Evolutionary conservation across 768 basidiomycete genomes (phyloP).

Genomic region (Lepiota venenata): DNA sequence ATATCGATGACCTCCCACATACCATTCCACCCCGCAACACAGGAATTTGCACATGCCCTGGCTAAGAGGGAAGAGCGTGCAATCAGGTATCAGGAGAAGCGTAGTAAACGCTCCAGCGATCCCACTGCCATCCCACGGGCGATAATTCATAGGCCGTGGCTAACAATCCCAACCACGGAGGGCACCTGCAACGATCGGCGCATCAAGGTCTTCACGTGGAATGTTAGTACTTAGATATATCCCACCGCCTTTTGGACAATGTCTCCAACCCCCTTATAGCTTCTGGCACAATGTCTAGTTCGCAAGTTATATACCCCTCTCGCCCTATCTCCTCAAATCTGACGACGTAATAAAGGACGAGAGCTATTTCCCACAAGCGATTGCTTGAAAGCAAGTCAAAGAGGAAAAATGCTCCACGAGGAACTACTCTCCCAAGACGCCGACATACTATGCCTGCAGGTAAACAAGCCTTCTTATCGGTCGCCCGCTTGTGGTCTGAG

Average conservation of each 20-base stretch:
- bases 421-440: conserved; percentile 75
- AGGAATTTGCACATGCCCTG: conserved; percentile 4
- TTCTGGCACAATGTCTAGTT: conserved; percentile 76
- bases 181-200: conserved; percentile 23
- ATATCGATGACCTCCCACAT: conserved; percentile 7
- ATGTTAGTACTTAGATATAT: conserved; percentile 52
- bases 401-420: conserved; percentile 70
- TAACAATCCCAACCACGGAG: conserved; percentile 22
- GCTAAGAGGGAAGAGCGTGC: conserved; percentile 29
- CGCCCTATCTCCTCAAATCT: background rate
- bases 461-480: conserved; percentile 27
- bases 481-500: background rate
- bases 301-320: conserved; percentile 45
- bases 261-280: conserved; percentile 31
- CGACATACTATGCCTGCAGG: conserved; percentile 88
- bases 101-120: background rate
- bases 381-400: conserved; percentile 71
- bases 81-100: conserved; percentile 19
- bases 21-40: background rate
- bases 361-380: conserved; percentile 83
- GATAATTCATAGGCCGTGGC: conserved; percentile 39
- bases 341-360: conserved; percentile 45
- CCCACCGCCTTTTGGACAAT: background rate
- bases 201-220: conserved; percentile 76
- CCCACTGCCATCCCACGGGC: background rate